Conservation (phyloP, 805 yeast species). For the Kazachstania kunashirensis region DNA sequence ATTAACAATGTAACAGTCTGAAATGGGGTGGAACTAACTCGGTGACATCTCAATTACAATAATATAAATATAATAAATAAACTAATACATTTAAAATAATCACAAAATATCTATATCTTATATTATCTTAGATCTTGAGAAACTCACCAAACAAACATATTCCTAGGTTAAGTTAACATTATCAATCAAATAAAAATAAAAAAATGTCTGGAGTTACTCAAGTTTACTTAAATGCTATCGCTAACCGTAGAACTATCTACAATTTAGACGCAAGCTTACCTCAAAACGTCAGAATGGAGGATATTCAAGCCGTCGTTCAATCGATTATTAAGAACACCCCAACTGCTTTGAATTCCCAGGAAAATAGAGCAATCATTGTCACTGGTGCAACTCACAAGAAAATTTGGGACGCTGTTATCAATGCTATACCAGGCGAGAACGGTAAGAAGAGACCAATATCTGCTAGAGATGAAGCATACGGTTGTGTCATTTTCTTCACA, state of each 20-base stretch:
- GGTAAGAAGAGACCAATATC: constrained; percentile 36
- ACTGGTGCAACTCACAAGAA: constrained; percentile 38
- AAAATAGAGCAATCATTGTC: constrained; percentile 39
- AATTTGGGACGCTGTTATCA: constrained; percentile 38
- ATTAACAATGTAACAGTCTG: too few relatives aligned
- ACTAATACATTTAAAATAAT: too few relatives aligned
- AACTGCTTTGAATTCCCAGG: constrained; percentile 44
- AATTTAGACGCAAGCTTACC: constrained; percentile 38
- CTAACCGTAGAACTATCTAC: constrained; percentile 41
- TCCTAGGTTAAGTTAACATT: neutral
- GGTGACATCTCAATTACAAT: too few relatives aligned
- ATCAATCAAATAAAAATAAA: constrained; percentile 1
- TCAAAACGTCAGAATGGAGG: constrained; percentile 31
- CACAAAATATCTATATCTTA: too few relatives aligned
- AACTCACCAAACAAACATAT: neutral
- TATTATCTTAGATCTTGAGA: too few relatives aligned
- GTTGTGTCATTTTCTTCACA: constrained; percentile 42
- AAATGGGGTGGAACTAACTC: too few relatives aligned
- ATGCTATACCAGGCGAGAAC: constrained; percentile 30
- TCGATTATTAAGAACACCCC: constrained; percentile 40
- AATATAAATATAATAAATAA: too few relatives aligned
- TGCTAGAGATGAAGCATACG: constrained; percentile 38
- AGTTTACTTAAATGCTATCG: constrained; percentile 27
- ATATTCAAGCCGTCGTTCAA: constrained; percentile 35
- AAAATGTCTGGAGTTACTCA: constrained; percentile 14